phyloP scores from a whole-genome alignment of 192 early-diverging fungal species.

The Mortierella antarctica region DNA sequence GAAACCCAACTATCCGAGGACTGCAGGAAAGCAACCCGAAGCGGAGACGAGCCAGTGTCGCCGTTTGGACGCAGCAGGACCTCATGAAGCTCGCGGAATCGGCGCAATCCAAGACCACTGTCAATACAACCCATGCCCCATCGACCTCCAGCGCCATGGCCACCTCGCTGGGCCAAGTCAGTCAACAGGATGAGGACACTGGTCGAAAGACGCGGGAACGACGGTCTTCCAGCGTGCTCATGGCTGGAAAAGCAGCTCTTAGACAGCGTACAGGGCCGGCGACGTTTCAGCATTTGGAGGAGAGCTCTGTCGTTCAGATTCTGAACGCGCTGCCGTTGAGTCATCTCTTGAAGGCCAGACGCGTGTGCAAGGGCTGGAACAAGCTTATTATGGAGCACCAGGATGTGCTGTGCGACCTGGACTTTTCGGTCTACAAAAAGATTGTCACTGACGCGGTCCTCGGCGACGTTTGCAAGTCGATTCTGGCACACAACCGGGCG shows the following conservation, averaged over 20 bases:
- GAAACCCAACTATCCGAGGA: conserved; percentile 44
- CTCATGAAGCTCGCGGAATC: conserved; percentile 73
- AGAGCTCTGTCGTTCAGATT: conserved; percentile 51
- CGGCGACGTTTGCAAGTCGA: conserved; percentile 57
- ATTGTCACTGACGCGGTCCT: conserved; percentile 62
- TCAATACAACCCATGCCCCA: conserved; percentile 6
- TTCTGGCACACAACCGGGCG: conserved; percentile 54
- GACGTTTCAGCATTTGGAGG: conserved; percentile 40
- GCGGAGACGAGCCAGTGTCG: conserved; percentile 73
- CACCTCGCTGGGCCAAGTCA: not conserved
- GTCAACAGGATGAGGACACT: not conserved
- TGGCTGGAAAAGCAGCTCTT: not conserved
- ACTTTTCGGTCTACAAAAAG: conserved; percentile 70
- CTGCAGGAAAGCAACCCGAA: conserved; percentile 46
- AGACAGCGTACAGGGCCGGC: conserved; percentile 26
- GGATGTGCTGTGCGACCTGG: conserved; percentile 59
- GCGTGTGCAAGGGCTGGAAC: conserved; percentile 56
- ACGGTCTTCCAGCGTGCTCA: not conserved
- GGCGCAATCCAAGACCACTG: conserved; percentile 19
- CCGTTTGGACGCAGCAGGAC: conserved; percentile 82
- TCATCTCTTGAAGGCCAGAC: conserved; percentile 55
- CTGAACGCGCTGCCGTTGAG: conserved; percentile 61
- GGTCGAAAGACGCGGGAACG: not conserved
- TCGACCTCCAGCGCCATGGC: conserved; percentile 12
- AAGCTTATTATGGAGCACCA: conserved; percentile 57